Conservation (phyloP, 176 grass and related monocot species). For the Aegilops umbellulata region DNA sequence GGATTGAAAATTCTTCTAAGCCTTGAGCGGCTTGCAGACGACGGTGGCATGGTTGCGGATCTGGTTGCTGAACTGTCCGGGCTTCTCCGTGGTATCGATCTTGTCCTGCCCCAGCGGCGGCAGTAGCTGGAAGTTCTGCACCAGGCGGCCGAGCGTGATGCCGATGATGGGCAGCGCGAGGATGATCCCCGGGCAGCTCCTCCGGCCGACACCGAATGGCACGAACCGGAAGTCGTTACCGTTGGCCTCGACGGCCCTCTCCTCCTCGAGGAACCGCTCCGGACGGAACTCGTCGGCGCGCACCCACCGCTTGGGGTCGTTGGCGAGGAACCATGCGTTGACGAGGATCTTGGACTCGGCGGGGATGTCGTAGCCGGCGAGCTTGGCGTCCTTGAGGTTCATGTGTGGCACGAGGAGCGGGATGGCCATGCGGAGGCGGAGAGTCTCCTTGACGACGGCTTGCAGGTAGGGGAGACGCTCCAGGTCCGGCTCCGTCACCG, state of each 20-base stretch:
- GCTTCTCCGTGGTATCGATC: constrained; percentile 83
- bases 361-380: constrained; percentile 76
- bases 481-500: constrained; percentile 79
- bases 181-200: constrained; percentile 94
- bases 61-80: constrained; percentile 92
- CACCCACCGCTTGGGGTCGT: constrained; percentile 74
- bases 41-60: constrained; percentile 79
- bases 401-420: constrained; percentile 94
- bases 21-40: constrained; percentile 63
- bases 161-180: constrained; percentile 86
- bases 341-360: constrained; percentile 94
- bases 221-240: constrained; percentile 89
- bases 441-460: constrained; percentile 80
- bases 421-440: constrained; percentile 98
- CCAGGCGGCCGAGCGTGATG: constrained; percentile 66
- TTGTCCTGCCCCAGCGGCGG: constrained; percentile 47
- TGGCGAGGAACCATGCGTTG: constrained; percentile 93
- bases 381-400: constrained; percentile 89
- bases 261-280: constrained; percentile 86
- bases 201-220: constrained; percentile 81
- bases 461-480: constrained; percentile 78
- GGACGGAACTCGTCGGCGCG: constrained; percentile 78
- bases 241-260: constrained; percentile 62
- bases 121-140: constrained; percentile 79
- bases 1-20: not conserved